Conservation (phyloP, 805 yeast genomes). For the Starmerella apis region DNA sequence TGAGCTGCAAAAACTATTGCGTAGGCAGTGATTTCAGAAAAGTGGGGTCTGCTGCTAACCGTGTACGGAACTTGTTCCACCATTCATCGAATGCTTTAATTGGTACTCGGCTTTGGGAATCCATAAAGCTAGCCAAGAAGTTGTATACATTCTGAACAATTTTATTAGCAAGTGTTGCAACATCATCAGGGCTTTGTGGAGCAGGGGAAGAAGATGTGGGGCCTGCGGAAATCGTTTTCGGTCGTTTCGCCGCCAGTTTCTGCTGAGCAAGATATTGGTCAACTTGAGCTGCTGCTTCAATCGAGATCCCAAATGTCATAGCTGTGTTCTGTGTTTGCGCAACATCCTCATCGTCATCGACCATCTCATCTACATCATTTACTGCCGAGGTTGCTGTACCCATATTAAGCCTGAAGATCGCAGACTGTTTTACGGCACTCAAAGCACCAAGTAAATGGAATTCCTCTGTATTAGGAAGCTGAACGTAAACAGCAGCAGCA, state of each 20-base stretch:
- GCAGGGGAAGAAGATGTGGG: constrained; percentile 34
- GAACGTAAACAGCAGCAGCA: constrained; percentile 82
- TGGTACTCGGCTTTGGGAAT: constrained; percentile 67
- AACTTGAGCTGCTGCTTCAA: constrained; percentile 68
- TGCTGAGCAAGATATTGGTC: constrained; percentile 39
- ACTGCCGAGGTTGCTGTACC: constrained; percentile 23
- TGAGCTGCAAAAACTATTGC: not conserved
- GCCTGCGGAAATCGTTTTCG: constrained; percentile 16
- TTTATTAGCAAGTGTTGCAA: constrained; percentile 66
- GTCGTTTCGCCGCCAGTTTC: constrained; percentile 10
- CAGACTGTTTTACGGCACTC: constrained; percentile 61
- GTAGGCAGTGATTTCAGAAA: constrained; percentile 46
- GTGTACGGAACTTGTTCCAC: constrained; percentile 81
- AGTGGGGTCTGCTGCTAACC: constrained; percentile 68
- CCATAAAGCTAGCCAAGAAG: constrained; percentile 78
- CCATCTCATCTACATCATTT: constrained; percentile 45
- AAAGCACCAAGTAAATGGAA: constrained; percentile 33
- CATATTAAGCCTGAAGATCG: constrained; percentile 71
- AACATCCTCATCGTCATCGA: constrained; percentile 41
- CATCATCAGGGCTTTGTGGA: constrained; percentile 25
- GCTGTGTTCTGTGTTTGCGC: constrained; percentile 7
- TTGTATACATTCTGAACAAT: constrained; percentile 90
- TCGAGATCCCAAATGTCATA: constrained; percentile 70
- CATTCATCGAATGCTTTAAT: constrained; percentile 82
- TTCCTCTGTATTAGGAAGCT: constrained; percentile 49